Evolutionary conservation across 345 rosid species (phyloP), one percentile per base, ranked within the genome.

Genomic region (Boechera retrofracta): DNA sequence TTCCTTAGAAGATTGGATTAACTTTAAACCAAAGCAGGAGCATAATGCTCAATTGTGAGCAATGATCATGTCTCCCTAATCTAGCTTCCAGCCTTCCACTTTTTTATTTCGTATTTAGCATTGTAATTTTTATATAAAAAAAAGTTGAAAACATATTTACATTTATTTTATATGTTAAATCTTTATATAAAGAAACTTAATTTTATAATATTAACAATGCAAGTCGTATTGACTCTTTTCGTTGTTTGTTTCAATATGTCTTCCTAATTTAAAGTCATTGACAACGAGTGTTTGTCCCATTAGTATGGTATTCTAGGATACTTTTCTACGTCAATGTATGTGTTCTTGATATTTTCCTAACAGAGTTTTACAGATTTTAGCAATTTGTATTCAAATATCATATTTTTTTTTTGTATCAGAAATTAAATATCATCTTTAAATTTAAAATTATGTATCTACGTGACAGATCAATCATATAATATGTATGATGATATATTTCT

Each of bases 321-420:
- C 64, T 44, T 73, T 64, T 63, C 63, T 44, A 73, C 31, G 71
- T 64, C 52, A 63, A 54, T 63, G 12, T 73, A 15, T 29, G 63
- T 44, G 45, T 33, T 53, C 13, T 18, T 72, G 18, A 18, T 31
- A 64, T 61, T 60, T 32, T 58, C 11, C 24, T 4, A 24, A 42
- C 10, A 7, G 16, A 18, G 5, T 6, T 13, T 7, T 24, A 26
- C 10, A 28, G 2, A 12, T 33, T 61, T 28, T 48, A 48, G 26
- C 49, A 49, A 9, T 36, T 52, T 62, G 24, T 51, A 26, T 26
- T 44, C 62, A 62, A 10, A n/a, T 51, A 51, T 39, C 33, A 39
- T 41, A 48, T 36, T 36, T 36, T 36, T 9, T 36, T 1, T 36
- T 39, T 21, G 24, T 21, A 21, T 62, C 32, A 39, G 11, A 39